Percentiles rank a stretch among this genome's conserved stretches.
Conservation (phyloP, 2,329 filamentous ascomycete genomes). For the Epichloe brachyelytri region DNA sequence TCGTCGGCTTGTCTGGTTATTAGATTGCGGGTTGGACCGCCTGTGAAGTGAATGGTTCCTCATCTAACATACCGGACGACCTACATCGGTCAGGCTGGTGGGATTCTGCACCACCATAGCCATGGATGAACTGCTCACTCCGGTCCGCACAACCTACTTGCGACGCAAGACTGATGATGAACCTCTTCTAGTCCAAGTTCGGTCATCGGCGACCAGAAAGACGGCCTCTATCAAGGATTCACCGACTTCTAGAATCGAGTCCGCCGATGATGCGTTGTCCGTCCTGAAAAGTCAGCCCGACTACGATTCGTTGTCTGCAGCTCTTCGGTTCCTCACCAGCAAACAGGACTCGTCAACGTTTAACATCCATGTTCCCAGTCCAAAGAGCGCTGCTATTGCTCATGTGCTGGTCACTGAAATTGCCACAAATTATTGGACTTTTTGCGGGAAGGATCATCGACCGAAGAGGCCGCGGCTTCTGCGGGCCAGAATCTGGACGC, state of each 20-base stretch:
- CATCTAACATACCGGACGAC: too few species aligned
- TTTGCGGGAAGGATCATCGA: slow-evolving; percentile 36
- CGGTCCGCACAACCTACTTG: slow-evolving; percentile 38
- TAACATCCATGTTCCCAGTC: slow-evolving; percentile 34
- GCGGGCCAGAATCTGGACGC: slow-evolving; percentile 22
- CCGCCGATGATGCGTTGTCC: slow-evolving; percentile 41
- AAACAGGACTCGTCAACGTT: slow-evolving; percentile 11
- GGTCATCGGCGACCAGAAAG: slow-evolving; percentile 8
- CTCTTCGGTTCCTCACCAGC: slow-evolving; percentile 37
- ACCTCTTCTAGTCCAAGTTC: slow-evolving; percentile 25
- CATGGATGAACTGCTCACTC: slow-evolving; percentile 46
- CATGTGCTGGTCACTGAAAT: slow-evolving; percentile 62
- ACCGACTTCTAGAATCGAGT: slow-evolving; percentile 12
- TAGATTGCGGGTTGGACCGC: too few species aligned
- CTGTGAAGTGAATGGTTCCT: too few species aligned
- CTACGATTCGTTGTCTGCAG: slow-evolving; percentile 38
- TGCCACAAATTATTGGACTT: slow-evolving; percentile 69
- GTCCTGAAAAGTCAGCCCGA: slow-evolving; percentile 49
- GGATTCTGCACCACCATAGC: background rate
- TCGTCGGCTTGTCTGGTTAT: too few species aligned
- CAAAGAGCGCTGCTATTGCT: slow-evolving; percentile 61
- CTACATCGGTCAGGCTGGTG: too few species aligned
- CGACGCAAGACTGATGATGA: slow-evolving; percentile 23
- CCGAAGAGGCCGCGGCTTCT: slow-evolving; percentile 2
- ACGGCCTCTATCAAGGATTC: background rate